Evolutionary conservation across 2,329 filamentous ascomycete genomes (phyloP).

Genomic region (Pseudocercospora vitis): DNA sequence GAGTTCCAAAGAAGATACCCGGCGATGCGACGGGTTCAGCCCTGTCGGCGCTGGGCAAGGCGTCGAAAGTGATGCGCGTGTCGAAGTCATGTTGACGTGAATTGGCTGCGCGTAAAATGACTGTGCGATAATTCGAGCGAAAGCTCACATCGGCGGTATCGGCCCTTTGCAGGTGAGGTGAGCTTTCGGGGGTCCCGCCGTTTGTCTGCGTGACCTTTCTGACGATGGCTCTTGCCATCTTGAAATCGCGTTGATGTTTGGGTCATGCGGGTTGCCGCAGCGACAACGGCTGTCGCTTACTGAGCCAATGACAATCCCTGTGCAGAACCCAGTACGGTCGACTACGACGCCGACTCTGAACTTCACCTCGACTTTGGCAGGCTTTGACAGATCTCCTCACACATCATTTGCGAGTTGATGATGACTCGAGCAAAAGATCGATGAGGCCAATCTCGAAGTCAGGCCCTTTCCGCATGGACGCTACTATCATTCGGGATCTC

Average conservation of each 20-base stretch:
- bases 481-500: too few species aligned
- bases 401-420: too few species aligned
- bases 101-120: neutral
- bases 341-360: neutral
- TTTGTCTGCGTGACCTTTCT: neutral
- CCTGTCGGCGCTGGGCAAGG: constrained; percentile 33
- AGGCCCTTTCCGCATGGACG: too few species aligned
- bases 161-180: neutral
- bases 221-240: neutral
- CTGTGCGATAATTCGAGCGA: neutral
- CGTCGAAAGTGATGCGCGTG: constrained; percentile 27
- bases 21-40: constrained; percentile 21
- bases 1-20: constrained; percentile 14
- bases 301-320: neutral
- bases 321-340: neutral
- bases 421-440: too few species aligned
- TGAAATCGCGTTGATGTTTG: constrained; percentile 1
- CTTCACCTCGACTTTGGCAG: neutral
- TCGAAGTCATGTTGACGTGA: constrained; percentile 24
- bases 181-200: neutral
- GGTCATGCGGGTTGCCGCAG: neutral
- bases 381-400: neutral
- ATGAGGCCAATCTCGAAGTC: too few species aligned
- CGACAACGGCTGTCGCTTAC: neutral
- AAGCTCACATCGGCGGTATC: constrained; percentile 3